phyloP scores from a whole-genome alignment of 2,329 filamentous ascomycete species.

The Cytospora paraplurivora region DNA sequence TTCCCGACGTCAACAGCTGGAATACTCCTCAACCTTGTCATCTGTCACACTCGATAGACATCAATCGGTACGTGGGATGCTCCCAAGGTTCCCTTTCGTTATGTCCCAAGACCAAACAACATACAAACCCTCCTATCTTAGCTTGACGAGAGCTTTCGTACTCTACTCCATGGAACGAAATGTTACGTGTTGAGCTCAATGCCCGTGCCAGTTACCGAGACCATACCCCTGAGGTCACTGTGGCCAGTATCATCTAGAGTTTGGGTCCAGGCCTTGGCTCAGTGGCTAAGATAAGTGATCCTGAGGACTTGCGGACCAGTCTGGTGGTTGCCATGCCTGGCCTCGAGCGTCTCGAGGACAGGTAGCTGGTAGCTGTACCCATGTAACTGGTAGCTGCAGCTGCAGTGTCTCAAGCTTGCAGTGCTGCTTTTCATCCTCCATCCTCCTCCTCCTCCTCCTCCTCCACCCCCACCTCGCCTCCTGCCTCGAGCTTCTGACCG shows the following conservation, averaged over 20 bases:
- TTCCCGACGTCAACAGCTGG: conserved; percentile 8
- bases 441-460: neutral
- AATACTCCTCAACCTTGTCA: neutral
- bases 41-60: conserved; percentile 1
- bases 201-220: neutral
- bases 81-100: neutral
- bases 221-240: neutral
- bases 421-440: neutral
- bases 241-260: neutral
- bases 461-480: neutral
- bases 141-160: neutral
- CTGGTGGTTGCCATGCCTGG: neutral
- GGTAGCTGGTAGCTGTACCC: neutral
- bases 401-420: neutral
- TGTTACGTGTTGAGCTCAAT: neutral
- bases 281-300: neutral
- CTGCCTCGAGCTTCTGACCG: neutral
- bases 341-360: neutral
- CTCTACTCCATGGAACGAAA: neutral
- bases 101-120: neutral
- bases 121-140: neutral
- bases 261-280: neutral
- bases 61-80: conserved; percentile 7
- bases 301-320: neutral
- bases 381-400: neutral